These are phyloP conservation scores for Russula sp. DNA, from an alignment of 768 basidiomycete species.

Conservation along the genomic window DNA sequence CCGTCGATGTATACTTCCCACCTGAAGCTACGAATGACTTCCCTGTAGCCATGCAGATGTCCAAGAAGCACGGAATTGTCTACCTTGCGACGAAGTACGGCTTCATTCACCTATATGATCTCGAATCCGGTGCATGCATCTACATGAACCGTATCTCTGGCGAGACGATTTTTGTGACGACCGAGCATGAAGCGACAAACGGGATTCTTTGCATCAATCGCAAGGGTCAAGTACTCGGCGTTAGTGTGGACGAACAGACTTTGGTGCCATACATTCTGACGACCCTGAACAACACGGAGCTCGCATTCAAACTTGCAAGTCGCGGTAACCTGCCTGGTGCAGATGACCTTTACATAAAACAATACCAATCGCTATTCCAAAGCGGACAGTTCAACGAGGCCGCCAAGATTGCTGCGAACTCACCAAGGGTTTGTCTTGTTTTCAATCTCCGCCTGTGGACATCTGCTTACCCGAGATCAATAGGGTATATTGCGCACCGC, in stretches of 20 bases:
- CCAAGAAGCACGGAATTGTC: constrained; percentile 92
- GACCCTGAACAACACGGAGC: constrained; percentile 93
- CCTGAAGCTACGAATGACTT: constrained; percentile 98
- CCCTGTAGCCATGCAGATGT: constrained; percentile 99
- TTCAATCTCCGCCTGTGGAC: constrained; percentile 13
- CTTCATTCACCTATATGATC: constrained; percentile 98
- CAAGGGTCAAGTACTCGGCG: constrained; percentile 97
- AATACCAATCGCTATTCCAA: constrained; percentile 89
- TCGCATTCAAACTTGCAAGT: constrained; percentile 96
- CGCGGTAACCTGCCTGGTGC: constrained; percentile 96
- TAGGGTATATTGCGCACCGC: constrained; percentile 93
- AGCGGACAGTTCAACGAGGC: constrained; percentile 89
- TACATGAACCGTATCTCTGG: constrained; percentile 99
- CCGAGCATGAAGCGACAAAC: constrained; percentile 88
- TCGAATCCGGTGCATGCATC: constrained; percentile 94
- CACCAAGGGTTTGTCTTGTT: constrained; percentile 67
- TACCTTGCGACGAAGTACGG: constrained; percentile 99
- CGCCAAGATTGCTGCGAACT: constrained; percentile 97
- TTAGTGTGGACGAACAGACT: constrained; percentile 94
- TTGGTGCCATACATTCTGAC: constrained; percentile 93
- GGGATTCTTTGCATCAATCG: constrained; percentile 99
- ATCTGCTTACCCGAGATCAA: constrained; percentile 4
- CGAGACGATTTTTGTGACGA: constrained; percentile 98
- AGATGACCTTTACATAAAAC: constrained; percentile 92
- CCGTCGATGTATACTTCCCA: constrained; percentile 98